Evolutionary conservation across 352 stramenopile species (phyloP), one percentile per base, ranked within the genome.

Genomic region (Pythium catenulatum): DNA sequence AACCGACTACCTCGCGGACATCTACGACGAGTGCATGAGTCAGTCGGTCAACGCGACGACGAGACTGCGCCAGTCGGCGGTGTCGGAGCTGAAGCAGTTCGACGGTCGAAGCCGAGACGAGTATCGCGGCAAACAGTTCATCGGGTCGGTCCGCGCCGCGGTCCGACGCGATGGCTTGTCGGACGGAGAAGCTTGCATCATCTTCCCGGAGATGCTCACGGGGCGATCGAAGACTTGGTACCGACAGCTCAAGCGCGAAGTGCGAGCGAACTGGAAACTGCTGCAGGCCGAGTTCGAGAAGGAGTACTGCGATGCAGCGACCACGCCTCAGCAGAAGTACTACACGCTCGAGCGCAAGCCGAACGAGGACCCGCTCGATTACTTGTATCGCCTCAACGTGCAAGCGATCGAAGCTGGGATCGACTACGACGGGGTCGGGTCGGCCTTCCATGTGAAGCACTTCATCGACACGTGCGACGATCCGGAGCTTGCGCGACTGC

Each of bases 301-400:
- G 0, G 72, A 88, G 46, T 85, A 88, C 59, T 88, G 83, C 32
- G 59, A 59, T 19, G 66, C n/a, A 0, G 25, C 39, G 30, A 52
- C 79, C 34, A 54, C 34, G 15, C 66, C 69, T 2, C 69, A 79
- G 23, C 69, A 39, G 0, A 32, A 43, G 0, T 88, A 88, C 83
- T 82, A 75, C 19, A 37, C 37, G 54, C 9, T 37, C 1, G n/a
- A n/a, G n/a, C 74, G 76, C 19, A 61, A 75, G 37, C 19, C 36
- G 54, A 82, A 84, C 54, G 82, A 88, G 27, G 46, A 79, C 17
- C 43, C 75, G 43, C 6, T 88, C 25, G 76, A 85, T 45, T 88
- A 88, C 58, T 30, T 88, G 19, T 88, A 88, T 32, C 75, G 83
- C 1, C 48, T 88, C 3, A 88, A 85, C 39, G 56, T 88, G 2